Evolutionary conservation across 495 filamentous ascomycete genomes (phyloP), one percentile per base, ranked within the genome.

Genomic region (Tuber calosporum): DNA sequence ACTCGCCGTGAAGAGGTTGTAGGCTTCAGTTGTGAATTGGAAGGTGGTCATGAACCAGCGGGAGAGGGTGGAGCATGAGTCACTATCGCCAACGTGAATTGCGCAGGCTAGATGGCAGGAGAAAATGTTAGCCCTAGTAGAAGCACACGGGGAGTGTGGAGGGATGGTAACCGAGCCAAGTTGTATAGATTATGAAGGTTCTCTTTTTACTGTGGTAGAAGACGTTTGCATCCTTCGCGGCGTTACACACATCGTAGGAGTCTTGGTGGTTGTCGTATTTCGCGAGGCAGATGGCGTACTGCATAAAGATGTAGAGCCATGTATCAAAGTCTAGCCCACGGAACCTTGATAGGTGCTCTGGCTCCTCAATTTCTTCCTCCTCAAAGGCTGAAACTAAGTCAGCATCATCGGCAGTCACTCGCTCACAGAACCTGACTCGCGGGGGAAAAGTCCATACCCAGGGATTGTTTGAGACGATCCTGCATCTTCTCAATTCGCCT

Each of bases 301-400:
- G 88, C 66, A 93, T 87, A 81, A 98, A 96, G n/a, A 96, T 87
- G 72, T 96, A 90, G 5, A 97, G 87, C 95, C 95, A 99, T 39
- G 87, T 85, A 68, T 88, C 85, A 78, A 97, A 96, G 0, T 87
- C 79, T 66, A 98, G 91, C 8, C 90, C 91, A 72, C 91, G 88
- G 81, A 95, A 96, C 88, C 86, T 66, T 84, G 84, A 43, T 88
- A 90, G 67, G 88, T 85, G 34, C 78, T 80, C 26, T 68, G 74
- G 15, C 70, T 69, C 42, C 67, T 68, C 68, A 43, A 76, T 75
- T 43, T 75, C 76, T 70, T 73, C 73, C 41, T 81, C 72, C 40
- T 78, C 73, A 69, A 80, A 80, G 2, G 80, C 73, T 80, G 37
- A 42, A 66, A 41, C 77, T 34, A 68, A 76, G 17, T 82, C 77